Conservation (phyloP, 192 early-diverging fungal species). For the Diversispora epigaea region DNA sequence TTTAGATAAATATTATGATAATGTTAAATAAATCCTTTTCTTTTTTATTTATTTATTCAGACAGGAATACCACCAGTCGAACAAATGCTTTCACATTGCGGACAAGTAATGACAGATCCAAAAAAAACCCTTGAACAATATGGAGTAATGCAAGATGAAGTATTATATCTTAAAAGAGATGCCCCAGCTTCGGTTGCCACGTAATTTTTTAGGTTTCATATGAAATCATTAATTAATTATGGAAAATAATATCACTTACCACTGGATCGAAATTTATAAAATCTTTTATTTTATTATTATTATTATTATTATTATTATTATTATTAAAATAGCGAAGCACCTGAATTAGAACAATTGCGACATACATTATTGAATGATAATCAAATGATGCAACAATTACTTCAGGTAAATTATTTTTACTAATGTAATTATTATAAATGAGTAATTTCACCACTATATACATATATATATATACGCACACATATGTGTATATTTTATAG, state of each 20-base stretch:
- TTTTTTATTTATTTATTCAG: constrained; percentile 38
- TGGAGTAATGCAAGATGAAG: constrained; percentile 70
- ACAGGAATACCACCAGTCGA: constrained; percentile 61
- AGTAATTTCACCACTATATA: not conserved
- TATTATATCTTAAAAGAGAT: constrained; percentile 58
- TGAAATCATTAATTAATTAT: too few species aligned
- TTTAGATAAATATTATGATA: too few species aligned
- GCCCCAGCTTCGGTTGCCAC: constrained; percentile 28
- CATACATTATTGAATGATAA: constrained; percentile 65
- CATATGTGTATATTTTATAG: not conserved
- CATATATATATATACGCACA: not conserved
- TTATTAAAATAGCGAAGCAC: not conserved
- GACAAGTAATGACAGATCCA: constrained; percentile 55
- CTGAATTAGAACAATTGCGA: constrained; percentile 54
- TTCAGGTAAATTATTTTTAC: constrained; percentile 42
- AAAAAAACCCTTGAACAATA: constrained; percentile 65
- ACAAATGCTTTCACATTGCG: constrained; percentile 71
- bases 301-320: not conserved
- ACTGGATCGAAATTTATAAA: constrained; percentile 27
- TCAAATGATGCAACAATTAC: constrained; percentile 56
- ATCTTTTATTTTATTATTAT: constrained; percentile 21
- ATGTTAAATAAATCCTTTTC: not conserved
- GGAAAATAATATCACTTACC: not conserved
- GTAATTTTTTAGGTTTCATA: constrained; percentile 17
- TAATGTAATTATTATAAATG: not conserved